A percentile compares a stretch with the other conserved stretches of the same genome.
Evolutionary conservation across 202 grass and related monocot genomes (phyloP).

Genomic region (Elaeis oleifera): DNA sequence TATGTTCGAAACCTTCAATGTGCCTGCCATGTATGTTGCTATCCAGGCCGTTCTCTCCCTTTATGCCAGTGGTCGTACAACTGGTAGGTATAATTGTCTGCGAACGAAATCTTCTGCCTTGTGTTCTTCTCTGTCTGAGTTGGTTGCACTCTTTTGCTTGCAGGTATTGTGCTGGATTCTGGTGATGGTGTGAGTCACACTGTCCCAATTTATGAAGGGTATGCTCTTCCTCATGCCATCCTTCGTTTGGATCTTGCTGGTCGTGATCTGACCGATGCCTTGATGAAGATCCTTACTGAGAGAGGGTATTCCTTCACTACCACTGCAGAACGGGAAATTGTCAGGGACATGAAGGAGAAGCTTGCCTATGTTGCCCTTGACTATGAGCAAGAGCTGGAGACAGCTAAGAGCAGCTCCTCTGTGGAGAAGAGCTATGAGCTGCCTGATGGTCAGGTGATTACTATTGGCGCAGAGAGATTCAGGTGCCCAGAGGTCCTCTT

Average conservation of each 20-base stretch:
- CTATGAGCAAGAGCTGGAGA: conserved; percentile 37
- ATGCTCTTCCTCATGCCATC: conserved; percentile 28
- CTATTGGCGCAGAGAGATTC: conserved; percentile 40
- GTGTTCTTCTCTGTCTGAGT: no score
- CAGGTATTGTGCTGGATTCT: conserved; percentile 44
- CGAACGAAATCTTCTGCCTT: no score
- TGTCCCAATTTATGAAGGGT: conserved; percentile 29
- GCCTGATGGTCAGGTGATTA: conserved; percentile 44
- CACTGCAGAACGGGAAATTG: conserved; percentile 36
- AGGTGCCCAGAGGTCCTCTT: conserved; percentile 48
- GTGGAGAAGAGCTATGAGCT: conserved; percentile 44
- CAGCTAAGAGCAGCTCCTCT: conserved; percentile 39
- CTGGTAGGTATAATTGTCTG: conserved; percentile 14
- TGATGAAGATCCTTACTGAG: conserved; percentile 49
- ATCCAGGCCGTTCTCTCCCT: conserved; percentile 40
- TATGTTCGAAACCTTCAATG: conserved; percentile 43
- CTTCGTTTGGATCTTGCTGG: conserved; percentile 35
- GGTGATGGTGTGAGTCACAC: conserved; percentile 28
- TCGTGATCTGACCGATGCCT: conserved; percentile 33
- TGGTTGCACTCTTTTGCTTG: not conserved
- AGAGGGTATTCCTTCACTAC: conserved; percentile 46
- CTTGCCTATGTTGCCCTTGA: conserved; percentile 35
- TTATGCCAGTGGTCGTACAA: conserved; percentile 39
- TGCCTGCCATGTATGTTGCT: conserved; percentile 39
- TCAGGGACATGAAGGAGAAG: conserved; percentile 43